These are phyloP conservation scores for Diospyros kaki DNA, from an alignment of 148 eudicot species.

Conservation along the genomic window DNA sequence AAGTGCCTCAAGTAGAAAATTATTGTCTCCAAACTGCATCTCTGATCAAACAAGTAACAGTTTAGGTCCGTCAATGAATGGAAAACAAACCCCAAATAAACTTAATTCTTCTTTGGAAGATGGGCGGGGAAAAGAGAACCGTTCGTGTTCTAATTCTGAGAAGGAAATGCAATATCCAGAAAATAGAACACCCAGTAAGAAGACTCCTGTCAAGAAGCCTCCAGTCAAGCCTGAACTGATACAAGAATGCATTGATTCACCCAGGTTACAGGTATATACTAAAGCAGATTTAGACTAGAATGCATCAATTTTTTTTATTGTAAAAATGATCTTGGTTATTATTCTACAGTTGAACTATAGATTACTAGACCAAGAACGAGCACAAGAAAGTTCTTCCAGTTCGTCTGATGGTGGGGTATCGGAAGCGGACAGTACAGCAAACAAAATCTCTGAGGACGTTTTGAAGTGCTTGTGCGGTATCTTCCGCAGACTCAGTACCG, in stretches of 20 bases:
- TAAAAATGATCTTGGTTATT: constrained; percentile 8
- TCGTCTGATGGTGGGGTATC: constrained; percentile 33
- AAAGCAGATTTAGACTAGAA: neutral
- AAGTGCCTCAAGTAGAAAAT: constrained; percentile 42
- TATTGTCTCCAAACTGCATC: constrained; percentile 26
- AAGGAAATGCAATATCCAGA: constrained; percentile 28
- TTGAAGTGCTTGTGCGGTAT: constrained; percentile 73
- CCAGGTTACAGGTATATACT: constrained; percentile 34
- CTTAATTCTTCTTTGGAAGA: constrained; percentile 14
- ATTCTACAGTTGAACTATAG: constrained; percentile 28
- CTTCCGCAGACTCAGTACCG: constrained; percentile 53
- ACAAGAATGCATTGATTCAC: constrained; percentile 29
- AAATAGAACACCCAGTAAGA: constrained; percentile 22
- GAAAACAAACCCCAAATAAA: constrained; percentile 15
- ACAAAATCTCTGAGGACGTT: constrained; percentile 76
- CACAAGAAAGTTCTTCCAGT: constrained; percentile 40
- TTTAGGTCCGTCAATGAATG: constrained; percentile 18
- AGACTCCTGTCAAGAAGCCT: constrained; percentile 30
- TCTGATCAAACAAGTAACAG: constrained; percentile 26
- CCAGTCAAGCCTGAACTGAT: constrained; percentile 37
- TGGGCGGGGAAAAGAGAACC: constrained; percentile 38
- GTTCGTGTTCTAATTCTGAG: constrained; percentile 18
- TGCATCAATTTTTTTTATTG: neutral
- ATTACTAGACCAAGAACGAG: constrained; percentile 33
- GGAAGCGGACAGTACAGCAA: constrained; percentile 51